Conservation (phyloP, 2,329 filamentous ascomycete genomes). For the Nemania sp. region DNA sequence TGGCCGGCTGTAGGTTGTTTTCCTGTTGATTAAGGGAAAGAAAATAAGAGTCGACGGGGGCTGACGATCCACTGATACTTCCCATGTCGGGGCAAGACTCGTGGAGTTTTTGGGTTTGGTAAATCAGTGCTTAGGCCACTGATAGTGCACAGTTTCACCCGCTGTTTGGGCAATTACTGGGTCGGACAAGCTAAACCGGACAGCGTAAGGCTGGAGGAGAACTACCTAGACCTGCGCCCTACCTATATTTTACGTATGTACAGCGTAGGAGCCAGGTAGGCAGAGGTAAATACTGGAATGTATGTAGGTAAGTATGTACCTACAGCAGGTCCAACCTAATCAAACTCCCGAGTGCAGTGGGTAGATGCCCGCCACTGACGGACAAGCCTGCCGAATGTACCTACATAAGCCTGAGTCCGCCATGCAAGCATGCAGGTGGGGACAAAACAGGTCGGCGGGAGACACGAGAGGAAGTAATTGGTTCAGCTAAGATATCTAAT, state of each 20-base stretch:
- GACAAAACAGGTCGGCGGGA: constrained; percentile 10
- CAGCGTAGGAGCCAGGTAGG: too few relatives aligned
- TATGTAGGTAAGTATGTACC: not conserved
- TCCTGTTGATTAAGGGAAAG: constrained; percentile 35
- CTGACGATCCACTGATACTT: constrained; percentile 40
- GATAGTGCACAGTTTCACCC: constrained; percentile 19
- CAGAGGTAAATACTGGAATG: too few relatives aligned
- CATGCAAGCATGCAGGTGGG: constrained; percentile 6
- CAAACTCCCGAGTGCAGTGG: not conserved
- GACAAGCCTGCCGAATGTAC: not conserved
- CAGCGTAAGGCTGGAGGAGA: constrained; percentile 21
- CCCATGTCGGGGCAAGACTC: constrained; percentile 36
- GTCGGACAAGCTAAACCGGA: constrained; percentile 19
- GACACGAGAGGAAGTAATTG: constrained; percentile 1
- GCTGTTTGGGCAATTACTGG: constrained; percentile 15
- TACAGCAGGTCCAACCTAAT: not conserved
- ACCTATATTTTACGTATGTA: too few relatives aligned
- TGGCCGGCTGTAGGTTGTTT: constrained; percentile 31
- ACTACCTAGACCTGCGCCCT: not conserved
- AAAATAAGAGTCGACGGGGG: constrained; percentile 39
- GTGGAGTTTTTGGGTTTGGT: constrained; percentile 21
- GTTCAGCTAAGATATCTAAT: too few relatives aligned
- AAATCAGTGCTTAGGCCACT: constrained; percentile 21
- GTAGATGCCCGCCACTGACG: too few relatives aligned
- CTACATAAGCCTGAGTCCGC: constrained; percentile 2